Base-by-base conservation (phyloP, 2,329 filamentous ascomycete species). In the Malbranchea zuffiana region DNA sequence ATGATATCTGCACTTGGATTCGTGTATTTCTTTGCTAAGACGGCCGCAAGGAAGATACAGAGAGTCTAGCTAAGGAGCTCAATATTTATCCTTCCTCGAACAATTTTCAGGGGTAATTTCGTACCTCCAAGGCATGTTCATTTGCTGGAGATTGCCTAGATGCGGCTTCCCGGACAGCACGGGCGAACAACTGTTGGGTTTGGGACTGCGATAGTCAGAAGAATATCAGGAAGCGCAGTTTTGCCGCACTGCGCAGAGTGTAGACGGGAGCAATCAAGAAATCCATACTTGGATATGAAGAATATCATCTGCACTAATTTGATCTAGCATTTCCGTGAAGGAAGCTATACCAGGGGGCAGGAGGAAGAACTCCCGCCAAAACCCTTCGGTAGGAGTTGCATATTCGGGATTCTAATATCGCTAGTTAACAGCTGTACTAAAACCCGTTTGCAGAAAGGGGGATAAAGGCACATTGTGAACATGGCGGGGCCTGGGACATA, bases 1-100 rank as follows among this genome's bases (percentile, higher is more conserved):
- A 98, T 94, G 49, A 95, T 82, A 60, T 96, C 90, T 33, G 90
- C 90, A 59, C 86, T 95, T 4, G 87, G 83, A 52, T 95, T 95
- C 16, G 83, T 86, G 59, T 93, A 98, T 57, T 81, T 85, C 63
- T 96, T 98, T 40, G 75, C 74, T 44, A 96, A 68, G 12, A 93
- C 72, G 37, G 78, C 77, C 33, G 80, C 78, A 55, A 98, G 72
- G 61, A 96, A 95, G 32, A 82, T 78, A 58, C 81, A 86, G 54
- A 96, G 72, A 43, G 87, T 96, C 83, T 96, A 58, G 3, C 4
- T 26, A 51, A 48, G 10, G 19, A 55, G 64, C 66, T n/a, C 15
- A 32, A 7, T 33, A 19, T 16, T n/a, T 18, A 25, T 3, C 17
- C 4, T 3, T 28, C 12, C 8, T 15, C 1, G 15, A 28, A 13